Evolutionary conservation across 2,329 filamentous ascomycete species (phyloP).

Genomic region (Pseudopyricularia javanii): DNA sequence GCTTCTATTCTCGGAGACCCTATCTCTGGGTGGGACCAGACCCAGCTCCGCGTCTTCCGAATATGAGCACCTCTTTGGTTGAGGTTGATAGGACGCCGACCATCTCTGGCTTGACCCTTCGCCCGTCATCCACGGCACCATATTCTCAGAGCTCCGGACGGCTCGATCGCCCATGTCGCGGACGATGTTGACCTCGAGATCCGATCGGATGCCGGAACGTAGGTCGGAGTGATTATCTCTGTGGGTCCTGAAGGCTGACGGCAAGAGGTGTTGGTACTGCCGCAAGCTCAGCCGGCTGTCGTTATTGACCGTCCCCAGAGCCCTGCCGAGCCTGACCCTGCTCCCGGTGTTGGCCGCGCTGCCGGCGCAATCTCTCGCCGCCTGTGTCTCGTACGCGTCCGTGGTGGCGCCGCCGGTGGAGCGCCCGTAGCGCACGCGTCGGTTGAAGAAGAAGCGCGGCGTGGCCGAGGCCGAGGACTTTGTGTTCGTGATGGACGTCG

Average conservation of each 20-base stretch:
- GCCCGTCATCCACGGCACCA: background rate
- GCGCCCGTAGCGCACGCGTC: background rate
- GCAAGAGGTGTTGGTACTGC: background rate
- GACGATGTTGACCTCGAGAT: background rate
- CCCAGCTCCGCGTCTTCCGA: background rate
- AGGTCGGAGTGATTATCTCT: background rate
- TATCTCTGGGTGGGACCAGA: background rate
- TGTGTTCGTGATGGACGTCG: background rate
- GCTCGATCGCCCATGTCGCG: background rate
- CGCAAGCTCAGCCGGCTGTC: background rate
- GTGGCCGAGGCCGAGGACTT: background rate
- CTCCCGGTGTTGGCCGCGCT: background rate
- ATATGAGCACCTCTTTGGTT: no score
- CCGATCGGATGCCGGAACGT: background rate
- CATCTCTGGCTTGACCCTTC: background rate
- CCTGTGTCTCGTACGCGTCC: background rate
- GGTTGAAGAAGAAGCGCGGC: background rate
- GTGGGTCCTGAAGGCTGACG: background rate
- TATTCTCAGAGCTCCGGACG: background rate
- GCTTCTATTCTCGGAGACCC: background rate
- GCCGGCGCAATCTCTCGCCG: background rate
- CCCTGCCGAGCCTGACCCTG: background rate
- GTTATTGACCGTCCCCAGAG: background rate
- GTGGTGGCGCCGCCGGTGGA: background rate
- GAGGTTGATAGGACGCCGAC: no score